Conservation (phyloP, 1,139 yeast species). For the Diutina pseudorugosa region DNA sequence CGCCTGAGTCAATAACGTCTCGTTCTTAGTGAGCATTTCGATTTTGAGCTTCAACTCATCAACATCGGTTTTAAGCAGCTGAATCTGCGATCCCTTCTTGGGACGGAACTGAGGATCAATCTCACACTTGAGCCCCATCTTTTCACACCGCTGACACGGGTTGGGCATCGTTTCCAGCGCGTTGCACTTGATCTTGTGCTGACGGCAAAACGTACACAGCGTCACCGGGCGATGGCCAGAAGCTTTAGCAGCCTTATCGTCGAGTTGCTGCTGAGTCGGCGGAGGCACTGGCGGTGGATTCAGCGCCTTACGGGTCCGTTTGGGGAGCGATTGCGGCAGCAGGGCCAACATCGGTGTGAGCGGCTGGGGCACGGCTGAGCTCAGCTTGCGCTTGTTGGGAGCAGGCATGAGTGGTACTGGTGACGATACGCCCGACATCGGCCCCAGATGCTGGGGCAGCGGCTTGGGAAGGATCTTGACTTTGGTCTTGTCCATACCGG, state of each 20-base stretch:
- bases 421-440: not conserved
- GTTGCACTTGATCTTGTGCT: slow-evolving; percentile 87
- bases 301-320: not conserved
- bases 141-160: slow-evolving; percentile 74
- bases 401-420: not conserved
- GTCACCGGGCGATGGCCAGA: slow-evolving; percentile 55
- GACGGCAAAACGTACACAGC: slow-evolving; percentile 89
- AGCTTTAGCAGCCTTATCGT: not conserved
- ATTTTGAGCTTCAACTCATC: slow-evolving; percentile 71
- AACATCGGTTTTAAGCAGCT: slow-evolving; percentile 71
- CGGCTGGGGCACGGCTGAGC: not conserved
- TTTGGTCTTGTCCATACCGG: slow-evolving; percentile 2
- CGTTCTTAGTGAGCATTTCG: slow-evolving; percentile 63
- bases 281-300: not conserved
- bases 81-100: slow-evolving; percentile 83
- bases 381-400: not conserved
- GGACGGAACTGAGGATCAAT: slow-evolving; percentile 90
- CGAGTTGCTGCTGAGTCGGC: not conserved
- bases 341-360: not conserved
- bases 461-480: slow-evolving; percentile 4
- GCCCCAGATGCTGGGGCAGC: not conserved
- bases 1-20: slow-evolving; percentile 53
- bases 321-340: not conserved
- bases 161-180: slow-evolving; percentile 76
- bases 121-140: slow-evolving; percentile 72